Evolutionary conservation across 495 filamentous ascomycete genomes (phyloP), one percentile per base, ranked within the genome.

Genomic region (Trypethelium eluteriae): DNA sequence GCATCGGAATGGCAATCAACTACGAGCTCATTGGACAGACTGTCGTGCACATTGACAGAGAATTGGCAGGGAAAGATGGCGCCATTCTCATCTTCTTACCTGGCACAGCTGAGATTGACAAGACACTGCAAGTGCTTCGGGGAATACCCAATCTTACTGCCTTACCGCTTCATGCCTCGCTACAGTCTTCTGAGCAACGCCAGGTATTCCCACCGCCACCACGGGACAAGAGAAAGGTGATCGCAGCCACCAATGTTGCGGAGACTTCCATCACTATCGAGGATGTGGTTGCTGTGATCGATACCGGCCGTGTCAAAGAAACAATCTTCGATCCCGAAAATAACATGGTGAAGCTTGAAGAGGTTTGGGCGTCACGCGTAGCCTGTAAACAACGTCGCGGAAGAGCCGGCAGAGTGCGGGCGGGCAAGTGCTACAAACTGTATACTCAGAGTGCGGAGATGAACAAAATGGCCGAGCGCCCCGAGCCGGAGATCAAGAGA

Each of bases 231-330:
- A 81, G 94, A 34, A 98, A 98, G 77, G 86, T 98, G 47, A 88
- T 98, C 34, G 89, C 90, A 11, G 89, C 94, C 1, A 98, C 94
- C 16, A 98, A 98, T 70, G 93, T 98, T 16, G 94, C 94, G 2
- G 94, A 98, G 74, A 98, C 94, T 0, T 98, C 94, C 10, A 98
- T 98, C 72, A 98, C 94, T 0, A 98, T 98, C 63, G 90, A 94
- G 66, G 94, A 98, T 71, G 89, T 98, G 41, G 93, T 98, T 12
- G 94, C 92, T 34, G 95, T 98, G 62, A 95, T 98, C 63, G 94
- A 98, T 73, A 92, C 89, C 6, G 94, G 94, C 18, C 86, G 90
- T 39, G 93, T 98, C 32, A 98, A 98, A 75, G 94, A 98, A 77
- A 98, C 93, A 0, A 92, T 88, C 70, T 98, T 93, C 70, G 93